Evolutionary conservation across 331 rosid genomes (phyloP).

Genomic region (Dryas integrifolia): DNA sequence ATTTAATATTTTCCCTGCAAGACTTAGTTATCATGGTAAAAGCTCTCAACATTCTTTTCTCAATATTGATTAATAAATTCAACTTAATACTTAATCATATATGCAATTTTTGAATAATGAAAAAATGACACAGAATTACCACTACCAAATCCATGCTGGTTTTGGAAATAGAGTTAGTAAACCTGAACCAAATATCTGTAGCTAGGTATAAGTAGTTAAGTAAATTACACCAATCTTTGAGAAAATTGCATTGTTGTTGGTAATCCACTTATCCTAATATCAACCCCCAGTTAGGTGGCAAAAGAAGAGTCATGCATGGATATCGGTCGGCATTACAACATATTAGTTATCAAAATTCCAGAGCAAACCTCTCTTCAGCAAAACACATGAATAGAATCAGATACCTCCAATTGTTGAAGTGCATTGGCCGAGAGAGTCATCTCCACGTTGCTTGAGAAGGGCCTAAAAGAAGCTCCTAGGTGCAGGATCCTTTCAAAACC

Average conservation of each 20-base stretch:
- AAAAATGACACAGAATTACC: background rate
- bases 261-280: background rate
- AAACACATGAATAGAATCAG: slow-evolving; percentile 9
- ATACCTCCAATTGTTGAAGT: slow-evolving; percentile 91
- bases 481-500: slow-evolving; percentile 73
- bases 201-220: background rate
- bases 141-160: background rate
- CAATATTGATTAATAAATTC: background rate
- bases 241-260: background rate
- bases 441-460: slow-evolving; percentile 69
- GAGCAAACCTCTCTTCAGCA: slow-evolving; percentile 15
- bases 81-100: background rate
- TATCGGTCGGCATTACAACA: background rate
- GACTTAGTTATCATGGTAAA: background rate
- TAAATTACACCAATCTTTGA: background rate
- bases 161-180: background rate
- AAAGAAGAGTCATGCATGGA: background rate
- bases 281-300: background rate
- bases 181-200: background rate
- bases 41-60: background rate
- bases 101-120: background rate
- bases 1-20: background rate
- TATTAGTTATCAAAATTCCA: slow-evolving; percentile 9
- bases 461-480: slow-evolving; percentile 75
- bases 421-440: slow-evolving; percentile 88